phyloP scores from a whole-genome alignment of 257 asterid genomes.

The Petrea volubilis region DNA sequence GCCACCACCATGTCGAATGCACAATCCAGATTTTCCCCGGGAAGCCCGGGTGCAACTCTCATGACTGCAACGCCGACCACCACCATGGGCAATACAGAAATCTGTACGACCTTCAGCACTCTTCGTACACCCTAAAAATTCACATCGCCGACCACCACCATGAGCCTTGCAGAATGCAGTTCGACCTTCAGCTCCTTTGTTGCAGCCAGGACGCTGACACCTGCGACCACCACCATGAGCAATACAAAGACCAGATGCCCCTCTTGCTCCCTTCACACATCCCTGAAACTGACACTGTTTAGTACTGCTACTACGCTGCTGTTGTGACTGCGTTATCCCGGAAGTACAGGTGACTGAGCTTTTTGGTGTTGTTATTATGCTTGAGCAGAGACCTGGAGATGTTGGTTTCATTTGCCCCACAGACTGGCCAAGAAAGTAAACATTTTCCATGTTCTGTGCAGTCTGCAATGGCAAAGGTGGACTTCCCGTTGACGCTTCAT shows the following conservation, averaged over 20 bases:
- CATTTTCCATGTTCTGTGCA: slow-evolving; percentile 34
- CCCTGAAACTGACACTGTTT: slow-evolving; percentile 87
- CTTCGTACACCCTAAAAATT: slow-evolving; percentile 83
- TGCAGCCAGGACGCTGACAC: slow-evolving; percentile 84
- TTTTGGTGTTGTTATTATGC: slow-evolving; percentile 59
- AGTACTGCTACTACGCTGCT: slow-evolving; percentile 58
- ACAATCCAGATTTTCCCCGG: slow-evolving; percentile 83
- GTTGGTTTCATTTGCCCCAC: slow-evolving; percentile 36
- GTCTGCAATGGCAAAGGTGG: slow-evolving; percentile 30
- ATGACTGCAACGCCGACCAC: slow-evolving; percentile 83
- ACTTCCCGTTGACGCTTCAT: slow-evolving; percentile 49
- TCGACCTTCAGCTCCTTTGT: slow-evolving; percentile 94
- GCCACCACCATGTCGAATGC: slow-evolving; percentile 98
- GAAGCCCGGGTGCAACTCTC: slow-evolving; percentile 82
- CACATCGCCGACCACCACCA: slow-evolving; percentile 95
- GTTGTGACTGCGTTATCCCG: slow-evolving; percentile 71
- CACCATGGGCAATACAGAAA: slow-evolving; percentile 92
- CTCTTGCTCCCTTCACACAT: slow-evolving; percentile 88
- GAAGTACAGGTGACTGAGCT: slow-evolving; percentile 99
- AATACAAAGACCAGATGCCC: slow-evolving; percentile 93
- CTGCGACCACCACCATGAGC: slow-evolving; percentile 97
- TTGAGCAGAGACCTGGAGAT: slow-evolving; percentile 58
- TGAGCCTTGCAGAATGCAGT: slow-evolving; percentile 98
- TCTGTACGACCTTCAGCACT: slow-evolving; percentile 96
- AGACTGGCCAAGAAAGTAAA: slow-evolving; percentile 42